A percentile compares a stretch with the other conserved stretches of the same genome.
phyloP scores from a whole-genome alignment of 331 rosid genomes.

The Cydonia oblonga region DNA sequence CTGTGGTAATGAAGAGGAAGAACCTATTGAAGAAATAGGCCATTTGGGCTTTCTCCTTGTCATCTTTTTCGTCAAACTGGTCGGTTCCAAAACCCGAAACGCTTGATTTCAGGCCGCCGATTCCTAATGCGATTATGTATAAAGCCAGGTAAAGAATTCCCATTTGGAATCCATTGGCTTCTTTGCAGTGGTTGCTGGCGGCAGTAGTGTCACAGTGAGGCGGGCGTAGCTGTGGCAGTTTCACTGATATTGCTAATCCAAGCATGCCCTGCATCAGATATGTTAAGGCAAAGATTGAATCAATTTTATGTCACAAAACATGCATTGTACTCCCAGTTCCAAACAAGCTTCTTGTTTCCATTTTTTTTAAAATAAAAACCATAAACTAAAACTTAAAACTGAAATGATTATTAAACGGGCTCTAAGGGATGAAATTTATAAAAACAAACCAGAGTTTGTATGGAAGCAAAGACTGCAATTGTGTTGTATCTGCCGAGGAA shows the following conservation, averaged over 20 bases:
- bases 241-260: conserved; percentile 58
- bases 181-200: conserved; percentile 32
- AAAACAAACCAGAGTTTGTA: conserved; percentile 51
- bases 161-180: conserved; percentile 66
- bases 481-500: conserved; percentile 83
- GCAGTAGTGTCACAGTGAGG: conserved; percentile 40
- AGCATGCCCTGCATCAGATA: conserved; percentile 53
- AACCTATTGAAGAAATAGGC: conserved; percentile 71
- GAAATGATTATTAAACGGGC: too few species aligned
- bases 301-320: too few species aligned
- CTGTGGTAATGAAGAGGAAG: conserved; percentile 61
- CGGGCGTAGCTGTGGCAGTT: conserved; percentile 55
- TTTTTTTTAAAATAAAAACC: too few species aligned
- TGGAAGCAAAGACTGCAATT: conserved; percentile 59
- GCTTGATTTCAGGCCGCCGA: conserved; percentile 81
- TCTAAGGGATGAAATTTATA: too few species aligned
- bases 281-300: background rate
- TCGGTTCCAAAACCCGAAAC: conserved; percentile 86
- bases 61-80: conserved; percentile 80
- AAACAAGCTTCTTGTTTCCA: too few species aligned
- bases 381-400: too few species aligned
- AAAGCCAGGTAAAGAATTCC: conserved; percentile 62
- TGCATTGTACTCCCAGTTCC: too few species aligned
- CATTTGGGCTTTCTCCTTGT: conserved; percentile 70
- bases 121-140: conserved; percentile 62